phyloP scores from a whole-genome alignment of 75 land plant genomes.

The Pinus tabuliformis region DNA sequence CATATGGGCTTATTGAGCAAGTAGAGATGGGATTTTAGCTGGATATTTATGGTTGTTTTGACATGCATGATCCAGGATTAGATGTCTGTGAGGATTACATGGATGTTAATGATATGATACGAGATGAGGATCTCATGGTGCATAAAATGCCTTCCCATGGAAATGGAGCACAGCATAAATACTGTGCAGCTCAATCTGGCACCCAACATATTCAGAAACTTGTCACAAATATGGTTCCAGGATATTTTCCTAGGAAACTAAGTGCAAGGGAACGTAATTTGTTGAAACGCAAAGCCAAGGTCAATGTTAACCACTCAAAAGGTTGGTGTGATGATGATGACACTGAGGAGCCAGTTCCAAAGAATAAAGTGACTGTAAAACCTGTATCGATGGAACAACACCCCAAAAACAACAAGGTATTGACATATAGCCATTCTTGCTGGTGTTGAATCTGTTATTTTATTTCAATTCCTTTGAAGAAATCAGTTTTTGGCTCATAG shows the following conservation, averaged over 20 bases:
- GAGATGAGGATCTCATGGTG: conserved; percentile 87
- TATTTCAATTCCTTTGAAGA: not conserved
- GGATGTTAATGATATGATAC: conserved; percentile 95
- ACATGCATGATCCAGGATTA: conserved; percentile 49
- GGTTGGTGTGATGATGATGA: conserved; percentile 80
- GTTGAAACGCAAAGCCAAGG: conserved; percentile 92
- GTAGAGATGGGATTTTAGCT: not conserved
- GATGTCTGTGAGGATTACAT: conserved; percentile 96
- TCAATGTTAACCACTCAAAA: conserved; percentile 64
- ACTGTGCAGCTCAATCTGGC: conserved; percentile 22
- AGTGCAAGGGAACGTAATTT: conserved; percentile 92
- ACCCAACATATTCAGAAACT: conserved; percentile 63
- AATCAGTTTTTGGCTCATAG: not conserved
- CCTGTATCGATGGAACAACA: conserved; percentile 36
- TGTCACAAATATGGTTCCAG: conserved; percentile 82
- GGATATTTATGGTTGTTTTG: not conserved
- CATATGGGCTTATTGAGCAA: too few species aligned
- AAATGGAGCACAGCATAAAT: conserved; percentile 45
- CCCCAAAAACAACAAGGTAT: conserved; percentile 45
- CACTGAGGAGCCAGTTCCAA: conserved; percentile 36
- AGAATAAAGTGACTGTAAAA: conserved; percentile 36
- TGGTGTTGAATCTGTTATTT: conserved; percentile 1
- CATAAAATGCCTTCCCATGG: conserved; percentile 38
- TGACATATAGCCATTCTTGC: not conserved
- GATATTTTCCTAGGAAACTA: conserved; percentile 47